Base-by-base conservation (phyloP, 2,329 filamentous ascomycete genomes). In the Zymoseptoria crescenta region DNA sequence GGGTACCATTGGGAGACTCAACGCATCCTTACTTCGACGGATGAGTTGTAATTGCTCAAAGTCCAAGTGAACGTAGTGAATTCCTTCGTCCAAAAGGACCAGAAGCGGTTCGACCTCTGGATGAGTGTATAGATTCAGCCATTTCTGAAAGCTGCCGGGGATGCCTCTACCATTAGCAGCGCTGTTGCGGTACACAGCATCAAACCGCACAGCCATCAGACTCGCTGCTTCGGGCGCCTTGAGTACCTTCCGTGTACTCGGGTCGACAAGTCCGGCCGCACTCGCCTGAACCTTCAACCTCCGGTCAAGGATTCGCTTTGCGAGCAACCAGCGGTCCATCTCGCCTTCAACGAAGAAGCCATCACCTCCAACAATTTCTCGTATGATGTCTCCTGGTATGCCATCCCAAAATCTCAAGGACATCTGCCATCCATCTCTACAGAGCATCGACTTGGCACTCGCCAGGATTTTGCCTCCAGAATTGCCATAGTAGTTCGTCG, bases 31-130 rank as follows among this genome's bases (percentile, higher is more conserved):
- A 21, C 80, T 74, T 54, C 68, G 72, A 9, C 77, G 75, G 57
- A 84, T 83, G 63, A 77, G 80, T 61, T 83, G 80, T 8, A 84
- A 69, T 60, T 83, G 80, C 63, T 84, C 82, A 60, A 83, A 83
- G 41, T 81, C 78, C 64, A 84, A 76, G 67, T 84, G 82, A 2
- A 83, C 75, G 69, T 83, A 84, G 65, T 84, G 81, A 8, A 84
- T 82, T 0, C 81, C 82, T 69, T 83, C 80, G 59, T 84, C 81
- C 3, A 84, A 71, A 1, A 84, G 70, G 0, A 82, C 80, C 7
- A 83, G 70, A 4, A 84, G 71, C 8, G 81, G 80, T 63, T 81
- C 80, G 50, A 84, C 75, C 49, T 83, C 81, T 0, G 78, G 75
- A 50, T 78, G 74, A 0, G 80, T 81, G 67, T 83, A 83, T 3